A percentile compares a stretch with the other conserved stretches of the same genome.
Evolutionary conservation across 2,329 filamentous ascomycete genomes (phyloP).

Genomic region (Pseudocercospora musae): DNA sequence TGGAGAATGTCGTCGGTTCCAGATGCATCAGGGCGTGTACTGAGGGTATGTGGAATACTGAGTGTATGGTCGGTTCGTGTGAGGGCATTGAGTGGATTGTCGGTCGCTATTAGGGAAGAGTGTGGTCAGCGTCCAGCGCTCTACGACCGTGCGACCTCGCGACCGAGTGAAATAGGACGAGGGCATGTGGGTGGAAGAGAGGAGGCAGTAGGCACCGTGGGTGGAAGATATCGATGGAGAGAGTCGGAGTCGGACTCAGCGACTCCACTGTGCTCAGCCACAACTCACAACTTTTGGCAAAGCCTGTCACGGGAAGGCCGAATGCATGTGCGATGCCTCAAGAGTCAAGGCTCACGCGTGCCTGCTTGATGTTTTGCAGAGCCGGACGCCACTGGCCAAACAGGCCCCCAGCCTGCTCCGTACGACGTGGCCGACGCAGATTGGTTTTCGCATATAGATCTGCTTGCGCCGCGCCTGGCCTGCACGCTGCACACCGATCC

Average conservation of each 20-base stretch:
- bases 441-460: background rate
- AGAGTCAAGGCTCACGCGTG: too few relatives aligned
- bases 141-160: background rate
- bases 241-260: too few relatives aligned
- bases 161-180: background rate
- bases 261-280: too few relatives aligned
- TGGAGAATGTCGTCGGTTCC: background rate
- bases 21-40: constrained; percentile 10
- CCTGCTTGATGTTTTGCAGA: background rate
- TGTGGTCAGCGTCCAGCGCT: constrained; percentile 18
- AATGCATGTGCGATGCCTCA: too few relatives aligned
- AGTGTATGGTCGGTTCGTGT: constrained; percentile 3
- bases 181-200: too few relatives aligned
- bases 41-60: background rate
- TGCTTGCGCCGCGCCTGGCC: background rate
- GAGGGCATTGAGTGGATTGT: constrained; percentile 4
- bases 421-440: background rate
- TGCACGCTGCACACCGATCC: background rate
- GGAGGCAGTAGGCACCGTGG: constrained; percentile 11
- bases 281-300: background rate
- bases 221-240: background rate
- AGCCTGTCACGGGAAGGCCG: background rate
- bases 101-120: constrained; percentile 3
- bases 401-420: background rate
- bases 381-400: background rate